Conservation (phyloP, 2,329 filamentous ascomycete genomes). For the Arthrobotrys megalospora region DNA sequence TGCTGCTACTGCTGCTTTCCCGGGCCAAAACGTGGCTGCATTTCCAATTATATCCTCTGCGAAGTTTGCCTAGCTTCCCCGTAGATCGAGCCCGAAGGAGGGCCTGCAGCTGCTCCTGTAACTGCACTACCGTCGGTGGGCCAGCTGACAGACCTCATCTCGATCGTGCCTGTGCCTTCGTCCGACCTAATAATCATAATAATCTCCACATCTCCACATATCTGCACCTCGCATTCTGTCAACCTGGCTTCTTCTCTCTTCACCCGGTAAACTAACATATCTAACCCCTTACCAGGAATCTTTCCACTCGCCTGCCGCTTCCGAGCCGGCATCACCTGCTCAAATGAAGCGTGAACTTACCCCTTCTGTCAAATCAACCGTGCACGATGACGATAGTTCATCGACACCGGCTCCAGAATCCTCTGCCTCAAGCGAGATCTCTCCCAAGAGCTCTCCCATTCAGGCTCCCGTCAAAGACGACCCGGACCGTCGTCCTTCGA, state of each 20-base stretch:
- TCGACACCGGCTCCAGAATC: conserved; percentile 42
- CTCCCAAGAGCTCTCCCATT: conserved; percentile 42
- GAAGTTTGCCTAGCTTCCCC: conserved; percentile 26
- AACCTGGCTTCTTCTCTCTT: conserved; percentile 12
- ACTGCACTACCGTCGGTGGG: not conserved
- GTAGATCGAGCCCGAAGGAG: not conserved
- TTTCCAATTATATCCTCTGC: conserved; percentile 26
- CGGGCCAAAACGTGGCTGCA: conserved; percentile 2
- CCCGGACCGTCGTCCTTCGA: conserved; percentile 67
- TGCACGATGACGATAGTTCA: conserved; percentile 56
- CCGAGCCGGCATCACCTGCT: conserved; percentile 56
- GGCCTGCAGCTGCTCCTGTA: not conserved
- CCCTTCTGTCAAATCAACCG: conserved; percentile 58
- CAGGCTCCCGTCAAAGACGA: conserved; percentile 29
- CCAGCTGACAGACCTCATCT: conserved; percentile 23
- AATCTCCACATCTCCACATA: no score
- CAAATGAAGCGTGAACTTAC: conserved; percentile 62
- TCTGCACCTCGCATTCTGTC: not conserved
- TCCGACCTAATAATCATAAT: not conserved
- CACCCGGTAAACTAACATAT: conserved; percentile 32
- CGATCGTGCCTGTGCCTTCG: conserved; percentile 2
- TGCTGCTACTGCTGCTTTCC: not conserved
- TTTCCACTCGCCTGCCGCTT: conserved; percentile 60
- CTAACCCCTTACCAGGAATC: conserved; percentile 40
- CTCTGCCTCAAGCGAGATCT: conserved; percentile 52